These are phyloP conservation scores for Eurotiales sp. DNA, from an alignment of 2,329 filamentous ascomycete genomes.

Conservation along the genomic window DNA sequence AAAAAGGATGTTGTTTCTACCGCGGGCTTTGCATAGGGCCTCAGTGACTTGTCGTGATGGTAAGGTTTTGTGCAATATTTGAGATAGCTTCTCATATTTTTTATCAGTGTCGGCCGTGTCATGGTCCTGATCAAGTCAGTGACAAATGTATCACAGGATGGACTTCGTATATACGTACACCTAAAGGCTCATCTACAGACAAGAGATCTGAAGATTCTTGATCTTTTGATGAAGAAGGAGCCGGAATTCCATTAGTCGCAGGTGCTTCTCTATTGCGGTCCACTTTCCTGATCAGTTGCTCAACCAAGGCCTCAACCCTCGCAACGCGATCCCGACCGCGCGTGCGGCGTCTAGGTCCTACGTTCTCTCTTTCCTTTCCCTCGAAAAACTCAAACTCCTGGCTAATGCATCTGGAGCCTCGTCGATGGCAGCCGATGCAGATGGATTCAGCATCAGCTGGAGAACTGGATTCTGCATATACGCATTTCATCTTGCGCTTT, in stretches of 20 bases:
- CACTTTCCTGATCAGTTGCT: constrained; percentile 2
- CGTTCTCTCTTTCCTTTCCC: too few species aligned
- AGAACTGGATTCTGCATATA: background rate
- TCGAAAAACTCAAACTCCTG: too few species aligned
- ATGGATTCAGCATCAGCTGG: too few species aligned
- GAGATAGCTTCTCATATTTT: background rate
- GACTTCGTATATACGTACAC: too few species aligned
- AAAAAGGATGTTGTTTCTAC: background rate
- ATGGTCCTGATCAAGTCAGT: too few species aligned
- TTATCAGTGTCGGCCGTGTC: too few species aligned
- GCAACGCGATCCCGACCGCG: constrained; percentile 1
- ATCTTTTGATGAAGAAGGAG: too few species aligned
- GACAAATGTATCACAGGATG: too few species aligned
- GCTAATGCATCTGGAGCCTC: background rate
- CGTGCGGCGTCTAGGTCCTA: too few species aligned
- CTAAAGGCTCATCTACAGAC: too few species aligned
- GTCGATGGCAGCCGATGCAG: background rate
- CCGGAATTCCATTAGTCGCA: background rate
- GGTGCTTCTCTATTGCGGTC: background rate
- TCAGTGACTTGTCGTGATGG: background rate
- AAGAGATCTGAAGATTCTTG: too few species aligned
- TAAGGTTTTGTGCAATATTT: background rate
- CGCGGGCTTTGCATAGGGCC: background rate
- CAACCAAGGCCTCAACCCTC: background rate
- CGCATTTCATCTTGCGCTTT: background rate